Conservation (phyloP, 345 rosid species). For the Turnera subulata region DNA sequence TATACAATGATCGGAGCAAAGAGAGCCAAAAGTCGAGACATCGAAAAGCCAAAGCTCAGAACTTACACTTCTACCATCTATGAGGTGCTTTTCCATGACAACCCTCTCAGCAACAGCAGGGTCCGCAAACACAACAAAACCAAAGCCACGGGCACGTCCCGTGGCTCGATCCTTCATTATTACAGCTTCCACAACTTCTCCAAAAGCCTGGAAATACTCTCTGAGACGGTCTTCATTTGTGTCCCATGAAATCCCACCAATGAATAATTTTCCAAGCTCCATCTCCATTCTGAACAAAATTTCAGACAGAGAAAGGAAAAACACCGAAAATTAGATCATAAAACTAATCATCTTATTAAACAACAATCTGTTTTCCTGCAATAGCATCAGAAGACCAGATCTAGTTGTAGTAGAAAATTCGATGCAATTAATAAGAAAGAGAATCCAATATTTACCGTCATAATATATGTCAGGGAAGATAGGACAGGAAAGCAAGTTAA, state of each 20-base stretch:
- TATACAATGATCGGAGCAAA: no score
- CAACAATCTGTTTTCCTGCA: neutral
- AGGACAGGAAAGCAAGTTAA: no score
- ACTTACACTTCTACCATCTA: conserved; percentile 91
- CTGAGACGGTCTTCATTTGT: conserved; percentile 89
- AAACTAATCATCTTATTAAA: conserved; percentile 5
- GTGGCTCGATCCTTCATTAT: conserved; percentile 98
- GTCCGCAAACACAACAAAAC: conserved; percentile 90
- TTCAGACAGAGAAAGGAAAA: neutral
- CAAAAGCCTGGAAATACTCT: conserved; percentile 81
- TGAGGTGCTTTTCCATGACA: conserved; percentile 74
- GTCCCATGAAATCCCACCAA: conserved; percentile 99
- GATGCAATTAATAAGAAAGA: conserved; percentile 17
- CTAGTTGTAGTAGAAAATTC: conserved; percentile 1
- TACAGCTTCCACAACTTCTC: conserved; percentile 94
- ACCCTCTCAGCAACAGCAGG: conserved; percentile 87
- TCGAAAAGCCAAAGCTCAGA: neutral
- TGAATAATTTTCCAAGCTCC: conserved; percentile 85
- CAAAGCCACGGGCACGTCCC: conserved; percentile 98
- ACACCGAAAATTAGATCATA: neutral
- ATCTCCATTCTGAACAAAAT: conserved; percentile 57
- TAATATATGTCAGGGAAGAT: no score
- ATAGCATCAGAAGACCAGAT: neutral
- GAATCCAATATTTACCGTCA: conserved; percentile 7
- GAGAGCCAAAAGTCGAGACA: no score